phyloP scores from a whole-genome alignment of 2,329 filamentous ascomycete species.

The Zasmidium cellare region DNA sequence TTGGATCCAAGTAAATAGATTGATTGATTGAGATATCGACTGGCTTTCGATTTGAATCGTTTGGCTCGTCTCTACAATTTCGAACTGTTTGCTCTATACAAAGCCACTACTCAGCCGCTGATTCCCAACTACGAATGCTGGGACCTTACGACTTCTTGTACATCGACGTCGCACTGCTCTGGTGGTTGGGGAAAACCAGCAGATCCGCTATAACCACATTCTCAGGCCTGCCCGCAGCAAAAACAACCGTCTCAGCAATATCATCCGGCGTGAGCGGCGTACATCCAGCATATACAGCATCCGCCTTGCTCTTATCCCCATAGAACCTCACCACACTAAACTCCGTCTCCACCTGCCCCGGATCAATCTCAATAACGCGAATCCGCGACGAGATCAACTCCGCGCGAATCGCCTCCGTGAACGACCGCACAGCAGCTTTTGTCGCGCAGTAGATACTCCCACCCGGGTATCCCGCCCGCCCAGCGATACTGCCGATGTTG shows the following conservation, averaged over 20 bases:
- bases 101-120: neutral
- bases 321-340: conserved; percentile 87
- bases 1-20: conserved; percentile 56
- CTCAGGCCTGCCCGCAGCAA: conserved; percentile 77
- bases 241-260: conserved; percentile 88
- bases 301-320: conserved; percentile 84
- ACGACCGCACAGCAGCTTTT: conserved; percentile 83
- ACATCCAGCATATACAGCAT: conserved; percentile 82
- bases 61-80: neutral
- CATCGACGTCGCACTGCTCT: conserved; percentile 56
- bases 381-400: conserved; percentile 81
- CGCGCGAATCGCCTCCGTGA: conserved; percentile 78
- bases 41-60: neutral
- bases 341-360: conserved; percentile 91
- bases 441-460: conserved; percentile 92
- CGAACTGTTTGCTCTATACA: neutral
- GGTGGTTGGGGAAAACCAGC: conserved; percentile 83
- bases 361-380: conserved; percentile 83
- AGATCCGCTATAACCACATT: conserved; percentile 91
- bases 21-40: neutral
- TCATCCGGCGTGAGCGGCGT: conserved; percentile 87
- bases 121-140: neutral
- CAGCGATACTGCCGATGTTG: conserved; percentile 92
- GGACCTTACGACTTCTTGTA: conserved; percentile 1
- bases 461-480: conserved; percentile 79